These are phyloP conservation scores for Floccularia luteovirens DNA, from an alignment of 768 basidiomycete species.

Conservation along the genomic window DNA sequence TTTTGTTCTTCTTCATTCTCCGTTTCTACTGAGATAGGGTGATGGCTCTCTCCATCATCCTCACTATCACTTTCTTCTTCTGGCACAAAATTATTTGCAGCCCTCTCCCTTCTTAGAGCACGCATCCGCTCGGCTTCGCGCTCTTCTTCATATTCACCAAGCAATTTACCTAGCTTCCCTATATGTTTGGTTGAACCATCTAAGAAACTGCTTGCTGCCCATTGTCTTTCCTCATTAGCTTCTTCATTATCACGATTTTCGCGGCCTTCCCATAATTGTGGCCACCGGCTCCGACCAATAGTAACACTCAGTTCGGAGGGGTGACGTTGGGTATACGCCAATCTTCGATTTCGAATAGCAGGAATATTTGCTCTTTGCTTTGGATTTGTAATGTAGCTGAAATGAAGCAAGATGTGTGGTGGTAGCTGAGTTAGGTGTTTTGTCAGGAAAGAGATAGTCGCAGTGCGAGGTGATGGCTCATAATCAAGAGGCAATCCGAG, in stretches of 20 bases:
- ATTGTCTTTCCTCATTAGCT: slow-evolving; percentile 58
- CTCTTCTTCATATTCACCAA: slow-evolving; percentile 74
- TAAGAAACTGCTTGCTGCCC: slow-evolving; percentile 60
- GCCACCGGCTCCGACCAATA: slow-evolving; percentile 53
- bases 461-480: slow-evolving; percentile 46
- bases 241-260: slow-evolving; percentile 42
- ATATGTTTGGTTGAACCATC: slow-evolving; percentile 49
- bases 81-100: slow-evolving; percentile 42
- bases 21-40: slow-evolving; percentile 17
- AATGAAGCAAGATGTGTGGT: slow-evolving; percentile 47
- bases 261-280: slow-evolving; percentile 56
- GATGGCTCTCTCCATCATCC: slow-evolving; percentile 12
- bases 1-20: slow-evolving; percentile 45
- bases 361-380: slow-evolving; percentile 59
- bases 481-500: slow-evolving; percentile 55
- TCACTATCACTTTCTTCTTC: slow-evolving; percentile 63
- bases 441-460: slow-evolving; percentile 58
- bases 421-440: slow-evolving; percentile 57
- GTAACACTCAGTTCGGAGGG: slow-evolving; percentile 51
- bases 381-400: slow-evolving; percentile 42
- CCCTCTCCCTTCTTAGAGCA: slow-evolving; percentile 27
- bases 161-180: slow-evolving; percentile 58
- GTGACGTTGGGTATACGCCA: slow-evolving; percentile 47
- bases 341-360: slow-evolving; percentile 64
- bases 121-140: slow-evolving; percentile 60